phyloP scores from a whole-genome alignment of 805 yeast species.

The Teunomyces stri region DNA sequence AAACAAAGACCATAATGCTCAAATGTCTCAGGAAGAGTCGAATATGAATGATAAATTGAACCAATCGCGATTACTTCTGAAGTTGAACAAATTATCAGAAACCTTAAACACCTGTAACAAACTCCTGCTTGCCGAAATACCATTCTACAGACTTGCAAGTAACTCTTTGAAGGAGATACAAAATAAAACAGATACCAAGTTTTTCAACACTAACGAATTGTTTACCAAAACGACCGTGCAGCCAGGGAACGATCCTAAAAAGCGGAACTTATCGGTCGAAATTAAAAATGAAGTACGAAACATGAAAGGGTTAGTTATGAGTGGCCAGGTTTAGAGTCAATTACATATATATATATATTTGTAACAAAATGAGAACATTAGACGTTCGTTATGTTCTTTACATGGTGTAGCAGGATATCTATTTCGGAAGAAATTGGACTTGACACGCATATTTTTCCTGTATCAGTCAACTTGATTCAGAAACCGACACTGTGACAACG shows the following conservation, averaged over 20 bases:
- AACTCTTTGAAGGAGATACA: slow-evolving; percentile 34
- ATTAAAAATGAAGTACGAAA: slow-evolving; percentile 37
- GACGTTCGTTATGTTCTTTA: background rate
- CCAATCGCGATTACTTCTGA: slow-evolving; percentile 21
- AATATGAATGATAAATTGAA: slow-evolving; percentile 22
- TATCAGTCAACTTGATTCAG: background rate
- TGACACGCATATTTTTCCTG: background rate
- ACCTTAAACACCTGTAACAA: slow-evolving; percentile 24
- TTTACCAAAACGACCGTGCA: slow-evolving; percentile 16
- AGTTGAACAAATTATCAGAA: slow-evolving; percentile 20
- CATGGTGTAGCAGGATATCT: background rate
- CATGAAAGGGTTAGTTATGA: slow-evolving; percentile 44
- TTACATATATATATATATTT: background rate
- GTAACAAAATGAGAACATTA: background rate
- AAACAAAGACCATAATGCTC: slow-evolving; percentile 5
- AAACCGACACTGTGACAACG: no score
- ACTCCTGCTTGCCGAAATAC: slow-evolving; percentile 27
- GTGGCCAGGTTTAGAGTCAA: slow-evolving; percentile 30
- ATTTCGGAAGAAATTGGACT: background rate
- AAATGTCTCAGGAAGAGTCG: slow-evolving; percentile 15
- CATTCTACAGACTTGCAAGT: slow-evolving; percentile 29
- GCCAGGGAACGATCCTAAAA: slow-evolving; percentile 12
- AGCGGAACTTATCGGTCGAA: slow-evolving; percentile 31
- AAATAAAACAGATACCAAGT: slow-evolving; percentile 32
- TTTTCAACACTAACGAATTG: slow-evolving; percentile 31